Base-by-base conservation (phyloP, 108 stramenopile genomes). In the Stephanodiscus triporus region DNA sequence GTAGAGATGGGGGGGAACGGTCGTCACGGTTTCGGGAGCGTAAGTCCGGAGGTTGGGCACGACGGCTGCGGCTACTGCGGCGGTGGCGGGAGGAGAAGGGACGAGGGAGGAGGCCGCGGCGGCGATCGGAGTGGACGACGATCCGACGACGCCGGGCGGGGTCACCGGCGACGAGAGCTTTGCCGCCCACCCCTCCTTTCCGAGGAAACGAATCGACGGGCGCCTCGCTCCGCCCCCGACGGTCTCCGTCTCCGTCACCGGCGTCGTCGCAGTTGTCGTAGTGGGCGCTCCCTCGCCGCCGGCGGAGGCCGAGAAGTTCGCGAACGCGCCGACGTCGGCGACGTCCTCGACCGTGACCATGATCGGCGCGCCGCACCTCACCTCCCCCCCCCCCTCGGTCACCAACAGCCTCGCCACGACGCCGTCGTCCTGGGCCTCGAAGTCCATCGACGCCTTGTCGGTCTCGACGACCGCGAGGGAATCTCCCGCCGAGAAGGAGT, bases 361-460 rank as follows among this genome's bases (percentile, higher is more conserved):
- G 62, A 98, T 97, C 2, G 97, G 94, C 22, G 79, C 77, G 38
- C 97, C 97, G 29, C 93, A 87, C 4, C 78, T 45, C 36, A 98
- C 84, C 79, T 98, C 98, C 0, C 75, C 81, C 17, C 84, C 76
- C 19, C 80, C 78, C 22, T 76, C 97, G 38, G 84, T 80, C 13
- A 94, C 88, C 48, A 99, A 80, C 9, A 97, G 70, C 78, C 97
- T 99, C 19, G 97, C 99, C 10, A 98, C 78, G 29, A 87, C 85
- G 10, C 96, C 97, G 70, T 99, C 99, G 74, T 99, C 99, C 72
- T 97, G 96, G 3, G 93, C 92, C 73, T 98, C 99, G 78, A 97
- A 98, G 70, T 93, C 97, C 51, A 99, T 97, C 58, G 92, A 85
- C 14, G 99, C 99, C 84, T 99, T 99, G 78, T 99, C 99, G 0